Conservation (phyloP, 2,329 filamentous ascomycete species). For the Geoglossum cookeanum region DNA sequence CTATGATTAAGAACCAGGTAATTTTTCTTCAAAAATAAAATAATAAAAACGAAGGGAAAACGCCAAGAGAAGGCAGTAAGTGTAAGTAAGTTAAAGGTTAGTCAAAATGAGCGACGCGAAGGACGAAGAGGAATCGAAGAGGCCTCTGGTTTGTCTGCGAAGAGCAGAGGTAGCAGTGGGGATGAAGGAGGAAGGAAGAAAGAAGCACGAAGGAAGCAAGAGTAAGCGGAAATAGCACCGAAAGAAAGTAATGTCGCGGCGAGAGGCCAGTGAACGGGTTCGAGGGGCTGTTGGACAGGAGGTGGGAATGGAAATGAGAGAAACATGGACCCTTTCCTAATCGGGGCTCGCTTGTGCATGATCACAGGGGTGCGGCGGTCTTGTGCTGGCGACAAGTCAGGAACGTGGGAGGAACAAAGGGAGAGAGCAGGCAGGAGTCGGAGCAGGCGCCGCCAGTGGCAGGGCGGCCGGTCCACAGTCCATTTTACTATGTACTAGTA, state of each 20-base stretch:
- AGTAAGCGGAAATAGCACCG: not conserved
- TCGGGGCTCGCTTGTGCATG: not conserved
- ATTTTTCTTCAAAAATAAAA: not conserved
- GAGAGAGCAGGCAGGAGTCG: not conserved
- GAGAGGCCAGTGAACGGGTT: not conserved
- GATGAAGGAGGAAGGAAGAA: not conserved
- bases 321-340: not conserved
- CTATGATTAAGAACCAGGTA: not conserved
- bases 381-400: not conserved
- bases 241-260: not conserved
- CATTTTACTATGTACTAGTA: no score
- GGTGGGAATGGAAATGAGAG: slow-evolving; percentile 2
- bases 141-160: not conserved
- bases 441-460: no score
- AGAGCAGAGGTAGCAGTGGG: not conserved
- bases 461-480: no score
- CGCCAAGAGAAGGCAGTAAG: not conserved
- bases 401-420: not conserved
- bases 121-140: slow-evolving; percentile 1
- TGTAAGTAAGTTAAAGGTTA: not conserved
- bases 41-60: not conserved
- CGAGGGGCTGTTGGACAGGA: slow-evolving; percentile 3
- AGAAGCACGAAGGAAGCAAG: not conserved
- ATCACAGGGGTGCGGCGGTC: not conserved
- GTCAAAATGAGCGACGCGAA: not conserved